A percentile compares a stretch with the other conserved stretches of the same genome.
These are phyloP conservation scores for Annulohypoxylon maeteangense DNA, from an alignment of 495 filamentous ascomycete species.

Conservation along the genomic window DNA sequence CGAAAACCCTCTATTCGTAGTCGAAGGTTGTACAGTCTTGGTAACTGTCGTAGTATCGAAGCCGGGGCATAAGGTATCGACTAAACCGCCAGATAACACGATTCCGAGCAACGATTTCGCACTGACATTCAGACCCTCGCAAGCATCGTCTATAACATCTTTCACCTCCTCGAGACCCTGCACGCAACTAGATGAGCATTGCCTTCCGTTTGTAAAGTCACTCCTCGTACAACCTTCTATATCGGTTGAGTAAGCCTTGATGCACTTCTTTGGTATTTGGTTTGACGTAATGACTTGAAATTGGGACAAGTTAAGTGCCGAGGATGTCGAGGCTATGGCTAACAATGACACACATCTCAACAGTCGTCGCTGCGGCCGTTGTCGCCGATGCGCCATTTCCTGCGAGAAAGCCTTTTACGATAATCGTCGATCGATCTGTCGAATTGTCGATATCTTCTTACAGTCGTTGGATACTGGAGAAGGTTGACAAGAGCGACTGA, in stretches of 20 bases:
- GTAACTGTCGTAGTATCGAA: constrained; percentile 32
- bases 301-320: constrained; percentile 52
- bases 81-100: constrained; percentile 49
- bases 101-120: constrained; percentile 49
- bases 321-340: constrained; percentile 49
- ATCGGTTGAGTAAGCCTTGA: constrained; percentile 51
- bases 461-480: background rate
- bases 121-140: constrained; percentile 43
- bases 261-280: constrained; percentile 50
- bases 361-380: constrained; percentile 37
- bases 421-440: too few species aligned
- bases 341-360: constrained; percentile 40
- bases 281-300: constrained; percentile 54
- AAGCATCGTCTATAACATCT: constrained; percentile 44
- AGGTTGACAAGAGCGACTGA: constrained; percentile 1
- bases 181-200: constrained; percentile 52
- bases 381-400: constrained; percentile 38
- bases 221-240: constrained; percentile 48
- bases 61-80: constrained; percentile 50
- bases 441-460: constrained; percentile 6
- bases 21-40: constrained; percentile 28
- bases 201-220: constrained; percentile 50
- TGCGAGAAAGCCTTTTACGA: constrained; percentile 7
- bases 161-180: constrained; percentile 43
- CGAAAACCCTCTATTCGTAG: constrained; percentile 29